Conservation (phyloP, 2,329 filamentous ascomycete species). For the Cladosporium sp. region DNA sequence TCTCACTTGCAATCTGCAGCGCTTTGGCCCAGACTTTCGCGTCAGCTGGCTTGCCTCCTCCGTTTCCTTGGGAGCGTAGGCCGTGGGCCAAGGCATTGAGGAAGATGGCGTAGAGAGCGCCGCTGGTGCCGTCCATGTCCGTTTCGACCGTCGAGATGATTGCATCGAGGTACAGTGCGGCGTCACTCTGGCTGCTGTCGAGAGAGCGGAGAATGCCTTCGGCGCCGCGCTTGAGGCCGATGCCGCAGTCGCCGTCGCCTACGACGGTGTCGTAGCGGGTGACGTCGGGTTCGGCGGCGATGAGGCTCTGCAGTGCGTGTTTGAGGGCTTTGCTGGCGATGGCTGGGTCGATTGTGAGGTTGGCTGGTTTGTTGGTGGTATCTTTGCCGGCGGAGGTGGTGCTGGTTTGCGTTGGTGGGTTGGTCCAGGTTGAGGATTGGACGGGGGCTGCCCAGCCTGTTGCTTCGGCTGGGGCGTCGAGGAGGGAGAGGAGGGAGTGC, state of each 20-base stretch:
- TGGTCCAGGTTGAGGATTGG: slow-evolving; percentile 53
- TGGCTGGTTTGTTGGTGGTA: slow-evolving; percentile 48
- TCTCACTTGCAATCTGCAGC: slow-evolving; percentile 64
- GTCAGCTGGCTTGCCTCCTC: slow-evolving; percentile 29
- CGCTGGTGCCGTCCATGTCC: slow-evolving; percentile 70
- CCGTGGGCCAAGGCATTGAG: slow-evolving; percentile 76
- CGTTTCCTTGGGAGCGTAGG: slow-evolving; percentile 51
- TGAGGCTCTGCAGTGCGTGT: slow-evolving; percentile 56
- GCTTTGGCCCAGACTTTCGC: slow-evolving; percentile 60
- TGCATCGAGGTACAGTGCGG: slow-evolving; percentile 55
- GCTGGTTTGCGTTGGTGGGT: slow-evolving; percentile 35
- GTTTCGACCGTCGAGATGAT: slow-evolving; percentile 63
- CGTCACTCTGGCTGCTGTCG: slow-evolving; percentile 43
- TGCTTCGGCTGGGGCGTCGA: slow-evolving; percentile 65
- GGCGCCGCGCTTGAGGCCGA: slow-evolving; percentile 80
- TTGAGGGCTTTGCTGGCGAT: slow-evolving; percentile 50
- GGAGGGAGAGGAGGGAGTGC: slow-evolving; percentile 61
- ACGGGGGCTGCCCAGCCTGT: slow-evolving; percentile 64
- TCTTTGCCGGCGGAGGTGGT: slow-evolving; percentile 36
- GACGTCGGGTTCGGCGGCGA: slow-evolving; percentile 61
- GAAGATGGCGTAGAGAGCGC: slow-evolving; percentile 83
- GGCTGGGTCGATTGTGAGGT: slow-evolving; percentile 51
- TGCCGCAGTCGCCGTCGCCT: slow-evolving; percentile 86
- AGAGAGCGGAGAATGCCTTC: slow-evolving; percentile 53
- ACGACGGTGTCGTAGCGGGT: slow-evolving; percentile 74